Evolutionary conservation across 805 yeast genomes (phyloP), one percentile per base, ranked within the genome.

Genomic region (Sugiyamaella lignohabitans): DNA sequence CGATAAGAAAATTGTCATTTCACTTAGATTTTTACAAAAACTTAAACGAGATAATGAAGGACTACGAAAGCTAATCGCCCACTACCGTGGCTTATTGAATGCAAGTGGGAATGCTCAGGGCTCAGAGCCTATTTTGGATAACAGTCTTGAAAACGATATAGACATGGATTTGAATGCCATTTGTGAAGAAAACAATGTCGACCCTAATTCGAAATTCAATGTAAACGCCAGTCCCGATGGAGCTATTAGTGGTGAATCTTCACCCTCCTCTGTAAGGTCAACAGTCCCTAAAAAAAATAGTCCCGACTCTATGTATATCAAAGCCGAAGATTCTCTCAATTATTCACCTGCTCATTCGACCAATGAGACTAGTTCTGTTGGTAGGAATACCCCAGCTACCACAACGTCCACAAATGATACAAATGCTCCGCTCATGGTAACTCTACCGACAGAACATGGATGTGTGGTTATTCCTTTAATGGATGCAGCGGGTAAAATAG

Each of bases 1-100:
- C 2, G 60, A 56, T 10, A 51, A 49, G 46, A 56, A 56, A 43
- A 53, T 56, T n/a, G 53, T 55, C 17, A 56, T 56, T 10, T 48
- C 58, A 2, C 37, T 56, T 35, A 51, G 57, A 36, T 53, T 53
- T 18, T 34, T 53, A 16, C 55, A 50, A 18, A 38, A 29, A 22
- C 43, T 56, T 5, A 57, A 53, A 40, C 49, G 42, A 4, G 59
- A 56, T 38, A 50, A 50, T 22, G 37, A 43, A 21, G 24, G 43
- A 38, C 37, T 56, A n/a, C 44, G 50, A 29, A 35, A 16, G 21
- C 8, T 21, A 19, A 24, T 48, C 2, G 39, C 20, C 5, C 46
- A 16, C 6, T 35, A 14, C 6, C 5, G 11, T 4, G 32, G 32
- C 14, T 27, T 27, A 27, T n/a, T n/a, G n/a, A n/a, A n/a, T n/a